phyloP scores from a whole-genome alignment of 768 basidiomycete genomes.

The Suillus subalutaceus region DNA sequence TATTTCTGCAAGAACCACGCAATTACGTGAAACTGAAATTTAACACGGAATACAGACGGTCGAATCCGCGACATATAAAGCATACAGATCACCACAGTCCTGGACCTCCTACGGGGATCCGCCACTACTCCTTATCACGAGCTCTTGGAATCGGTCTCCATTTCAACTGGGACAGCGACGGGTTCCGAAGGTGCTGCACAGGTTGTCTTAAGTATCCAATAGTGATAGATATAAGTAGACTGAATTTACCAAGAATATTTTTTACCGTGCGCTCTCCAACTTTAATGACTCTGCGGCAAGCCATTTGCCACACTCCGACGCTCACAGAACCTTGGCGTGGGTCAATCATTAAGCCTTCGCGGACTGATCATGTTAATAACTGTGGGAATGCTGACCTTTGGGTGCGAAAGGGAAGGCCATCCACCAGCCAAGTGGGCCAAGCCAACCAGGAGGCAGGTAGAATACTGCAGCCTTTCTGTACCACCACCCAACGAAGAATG shows the following conservation, averaged over 20 bases:
- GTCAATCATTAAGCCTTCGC: slow-evolving; percentile 5
- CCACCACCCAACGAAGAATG: slow-evolving; percentile 88
- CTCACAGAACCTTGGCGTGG: slow-evolving; percentile 76
- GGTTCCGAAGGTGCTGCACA: slow-evolving; percentile 25
- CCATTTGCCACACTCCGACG: slow-evolving; percentile 95
- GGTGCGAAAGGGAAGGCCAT: slow-evolving; percentile 92
- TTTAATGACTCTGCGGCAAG: slow-evolving; percentile 83
- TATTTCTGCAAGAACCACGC: slow-evolving; percentile 6
- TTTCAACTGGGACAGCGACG: slow-evolving; percentile 20
- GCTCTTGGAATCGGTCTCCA: slow-evolving; percentile 17
- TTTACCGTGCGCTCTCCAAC: slow-evolving; percentile 75
- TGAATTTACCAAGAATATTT: slow-evolving; percentile 49
- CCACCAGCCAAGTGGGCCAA: slow-evolving; percentile 88
- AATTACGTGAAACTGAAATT: slow-evolving; percentile 16
- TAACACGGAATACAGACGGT: slow-evolving; percentile 1
- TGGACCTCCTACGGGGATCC: slow-evolving; percentile 7
- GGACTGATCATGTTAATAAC: background rate
- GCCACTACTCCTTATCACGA: slow-evolving; percentile 19
- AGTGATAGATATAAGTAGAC: slow-evolving; percentile 14
- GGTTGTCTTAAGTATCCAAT: slow-evolving; percentile 3
- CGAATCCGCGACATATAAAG: slow-evolving; percentile 10
- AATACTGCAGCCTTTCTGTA: slow-evolving; percentile 91
- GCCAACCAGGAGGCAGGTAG: slow-evolving; percentile 89
- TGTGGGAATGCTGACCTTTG: slow-evolving; percentile 52
- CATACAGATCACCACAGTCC: slow-evolving; percentile 17